Evolutionary conservation across 495 filamentous ascomycete species (phyloP).

Genomic region (Penicillium riverlandense): DNA sequence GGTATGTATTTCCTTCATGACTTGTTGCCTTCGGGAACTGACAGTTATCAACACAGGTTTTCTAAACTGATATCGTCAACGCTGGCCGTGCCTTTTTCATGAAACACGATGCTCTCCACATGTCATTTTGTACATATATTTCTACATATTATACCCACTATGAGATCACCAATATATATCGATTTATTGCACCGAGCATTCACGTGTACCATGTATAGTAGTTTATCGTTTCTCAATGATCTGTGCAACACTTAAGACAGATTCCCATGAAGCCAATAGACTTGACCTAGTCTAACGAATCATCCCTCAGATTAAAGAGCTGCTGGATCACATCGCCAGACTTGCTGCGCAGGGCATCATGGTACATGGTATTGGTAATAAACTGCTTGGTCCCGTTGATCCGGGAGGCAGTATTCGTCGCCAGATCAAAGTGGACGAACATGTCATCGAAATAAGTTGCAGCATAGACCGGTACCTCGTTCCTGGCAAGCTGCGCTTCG

Average conservation of each 20-base stretch:
- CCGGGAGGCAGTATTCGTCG: conserved; percentile 62
- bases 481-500: conserved; percentile 59
- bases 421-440: conserved; percentile 78
- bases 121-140: conserved; percentile 1
- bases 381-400: conserved; percentile 74
- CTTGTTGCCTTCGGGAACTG: background rate
- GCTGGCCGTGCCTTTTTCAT: too few species aligned
- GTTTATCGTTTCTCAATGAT: background rate
- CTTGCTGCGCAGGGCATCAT: conserved; percentile 68
- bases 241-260: background rate
- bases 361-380: conserved; percentile 80
- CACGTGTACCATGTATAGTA: background rate
- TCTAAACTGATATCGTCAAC: conserved; percentile 6
- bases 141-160: conserved; percentile 4
- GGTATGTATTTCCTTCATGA: conserved; percentile 35
- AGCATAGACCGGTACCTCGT: conserved; percentile 83
- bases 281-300: conserved; percentile 55
- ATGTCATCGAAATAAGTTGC: conserved; percentile 87
- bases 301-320: conserved; percentile 65
- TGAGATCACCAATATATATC: background rate
- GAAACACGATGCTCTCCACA: too few species aligned
- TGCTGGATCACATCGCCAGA: conserved; percentile 66
- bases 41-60: conserved; percentile 13
- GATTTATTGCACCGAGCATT: background rate
- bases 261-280: background rate